A percentile compares a stretch with the other conserved stretches of the same genome.
These are phyloP conservation scores for Talaromyces albobiverticillius DNA, from an alignment of 2,329 filamentous ascomycete genomes.

Conservation along the genomic window DNA sequence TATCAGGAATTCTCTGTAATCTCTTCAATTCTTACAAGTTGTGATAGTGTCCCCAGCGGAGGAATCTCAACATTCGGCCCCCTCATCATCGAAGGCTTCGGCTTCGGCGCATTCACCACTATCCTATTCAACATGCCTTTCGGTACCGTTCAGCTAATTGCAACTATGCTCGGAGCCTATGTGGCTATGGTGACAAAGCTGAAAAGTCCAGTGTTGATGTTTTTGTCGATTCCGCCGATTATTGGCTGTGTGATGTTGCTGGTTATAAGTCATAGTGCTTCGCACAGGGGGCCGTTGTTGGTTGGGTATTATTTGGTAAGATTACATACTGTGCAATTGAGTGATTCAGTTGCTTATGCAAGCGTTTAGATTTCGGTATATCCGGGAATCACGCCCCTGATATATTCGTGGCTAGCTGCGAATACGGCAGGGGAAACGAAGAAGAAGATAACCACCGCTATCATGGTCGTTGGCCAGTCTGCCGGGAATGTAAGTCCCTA, in stretches of 20 bases:
- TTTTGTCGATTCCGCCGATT: conserved; percentile 57
- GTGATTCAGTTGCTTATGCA: no score
- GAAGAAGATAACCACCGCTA: conserved; percentile 62
- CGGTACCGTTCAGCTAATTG: conserved; percentile 58
- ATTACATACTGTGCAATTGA: not conserved
- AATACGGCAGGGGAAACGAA: conserved; percentile 67
- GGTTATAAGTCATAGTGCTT: conserved; percentile 44
- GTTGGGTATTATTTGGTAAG: conserved; percentile 55
- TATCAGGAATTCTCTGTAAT: no score
- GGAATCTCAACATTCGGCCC: conserved; percentile 55
- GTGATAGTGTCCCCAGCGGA: conserved; percentile 33
- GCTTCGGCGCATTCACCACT: conserved; percentile 45
- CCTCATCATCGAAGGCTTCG: conserved; percentile 58
- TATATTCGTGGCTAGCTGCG: conserved; percentile 67
- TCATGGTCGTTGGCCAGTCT: conserved; percentile 64
- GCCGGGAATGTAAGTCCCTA: conserved; percentile 51
- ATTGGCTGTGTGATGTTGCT: conserved; percentile 56
- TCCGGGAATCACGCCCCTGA: conserved; percentile 61
- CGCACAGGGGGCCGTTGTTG: conserved; percentile 45
- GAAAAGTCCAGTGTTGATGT: conserved; percentile 55
- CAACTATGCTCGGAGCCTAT: conserved; percentile 58
- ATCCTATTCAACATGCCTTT: conserved; percentile 61
- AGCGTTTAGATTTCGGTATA: conserved; percentile 55
- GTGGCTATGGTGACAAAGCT: conserved; percentile 53
- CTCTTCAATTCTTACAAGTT: conserved; percentile 15